A percentile compares a stretch with the other conserved stretches of the same genome.
These are phyloP conservation scores for Globisporangium splendens DNA, from an alignment of 352 stramenopile species.

Conservation along the genomic window DNA sequence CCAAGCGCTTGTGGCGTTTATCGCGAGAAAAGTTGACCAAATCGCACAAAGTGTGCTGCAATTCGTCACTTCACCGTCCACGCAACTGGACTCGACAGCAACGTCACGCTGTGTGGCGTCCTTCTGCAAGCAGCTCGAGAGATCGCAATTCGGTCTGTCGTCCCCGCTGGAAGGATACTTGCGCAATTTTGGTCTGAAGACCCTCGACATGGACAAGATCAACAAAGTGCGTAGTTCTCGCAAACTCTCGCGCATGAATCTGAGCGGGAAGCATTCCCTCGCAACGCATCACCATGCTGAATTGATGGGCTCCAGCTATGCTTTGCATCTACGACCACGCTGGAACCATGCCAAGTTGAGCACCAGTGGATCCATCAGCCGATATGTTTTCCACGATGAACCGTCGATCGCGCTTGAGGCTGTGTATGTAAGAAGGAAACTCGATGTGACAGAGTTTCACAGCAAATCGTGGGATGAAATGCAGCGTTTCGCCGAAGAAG, in stretches of 20 bases:
- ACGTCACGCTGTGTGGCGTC: background rate
- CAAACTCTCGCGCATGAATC: conserved; percentile 6
- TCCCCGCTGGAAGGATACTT: conserved; percentile 13
- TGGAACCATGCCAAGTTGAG: conserved; percentile 13
- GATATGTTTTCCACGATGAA: conserved; percentile 14
- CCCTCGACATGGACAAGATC: conserved; percentile 16
- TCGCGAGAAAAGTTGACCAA: conserved; percentile 11
- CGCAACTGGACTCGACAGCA: background rate
- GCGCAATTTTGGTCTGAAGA: conserved; percentile 14
- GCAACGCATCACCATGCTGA: conserved; percentile 11
- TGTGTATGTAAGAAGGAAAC: conserved; percentile 7
- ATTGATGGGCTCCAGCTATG: conserved; percentile 14
- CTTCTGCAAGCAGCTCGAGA: conserved; percentile 1
- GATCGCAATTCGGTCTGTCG: background rate
- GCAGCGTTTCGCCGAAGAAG: conserved; percentile 9
- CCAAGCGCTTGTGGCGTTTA: conserved; percentile 5
- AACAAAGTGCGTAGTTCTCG: conserved; percentile 13
- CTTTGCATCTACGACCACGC: conserved; percentile 10
- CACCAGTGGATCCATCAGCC: background rate
- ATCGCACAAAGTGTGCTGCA: conserved; percentile 8
- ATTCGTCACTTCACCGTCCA: conserved; percentile 5
- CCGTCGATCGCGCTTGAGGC: conserved; percentile 11
- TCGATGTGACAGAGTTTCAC: conserved; percentile 11
- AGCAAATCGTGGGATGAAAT: conserved; percentile 11
- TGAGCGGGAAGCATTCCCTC: conserved; percentile 14